Evolutionary conservation across 805 yeast species (phyloP), one percentile per base, ranked within the genome.

Genomic region (Myxozyma geophila): DNA sequence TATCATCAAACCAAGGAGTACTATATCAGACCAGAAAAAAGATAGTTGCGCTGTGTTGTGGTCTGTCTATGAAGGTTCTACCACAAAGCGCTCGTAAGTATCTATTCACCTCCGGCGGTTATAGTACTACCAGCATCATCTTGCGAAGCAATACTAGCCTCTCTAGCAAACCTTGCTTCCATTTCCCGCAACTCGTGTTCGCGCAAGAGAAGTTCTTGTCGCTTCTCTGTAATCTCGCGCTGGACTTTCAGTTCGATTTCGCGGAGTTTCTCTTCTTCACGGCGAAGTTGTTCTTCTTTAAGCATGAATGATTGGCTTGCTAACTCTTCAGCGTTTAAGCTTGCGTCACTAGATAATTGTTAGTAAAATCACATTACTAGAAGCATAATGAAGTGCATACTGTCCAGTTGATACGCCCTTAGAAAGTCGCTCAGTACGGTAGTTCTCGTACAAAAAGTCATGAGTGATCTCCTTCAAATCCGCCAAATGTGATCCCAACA

Each of bases 381-480:
- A 33, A 4, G n/a, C 9, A 23, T 15, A 40, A 40, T 9, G 33
- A 37, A 28, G n/a, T 36, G 19, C 66, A 4, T 58, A 53, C 60
- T 47, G 54, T 2, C 54, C 23, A 7, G 61, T 58, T 13, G 59
- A 66, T 43, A 62, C 71, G 23, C 71, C 66, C 49, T 63, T 62
- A 7, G 89, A 84, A 70, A 89, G 79, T 70, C 88, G 82, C 73
- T 88, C 92, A 21, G 95, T 87, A 77, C 96, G 83, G 74, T 88
- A 89, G 62, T 87, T 85, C 73, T 89, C 96, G 75, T 89, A 89
- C 59, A 89, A 77, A 75, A 85, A 80, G 70, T 86, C 89, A 70
- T 88, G 91, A 36, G 96, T 90, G 63, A 88, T 79, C 71, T 89
- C 96, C 76, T 89, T 88, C 72, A 89, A 84, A 71, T 89, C 95